phyloP scores from a whole-genome alignment of 805 yeast genomes.

The Barnettozyma salicaria region DNA sequence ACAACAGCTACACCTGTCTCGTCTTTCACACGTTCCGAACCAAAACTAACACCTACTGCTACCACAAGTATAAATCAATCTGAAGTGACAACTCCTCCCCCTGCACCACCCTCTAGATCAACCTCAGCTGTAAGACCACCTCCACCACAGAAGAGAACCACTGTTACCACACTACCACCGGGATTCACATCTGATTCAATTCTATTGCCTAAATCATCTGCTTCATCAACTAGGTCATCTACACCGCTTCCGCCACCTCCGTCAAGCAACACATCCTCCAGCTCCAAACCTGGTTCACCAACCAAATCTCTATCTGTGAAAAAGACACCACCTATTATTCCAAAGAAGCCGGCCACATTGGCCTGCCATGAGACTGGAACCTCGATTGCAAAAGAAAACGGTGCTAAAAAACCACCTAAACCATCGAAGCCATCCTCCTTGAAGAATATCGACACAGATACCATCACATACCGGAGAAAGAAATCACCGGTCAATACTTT shows the following conservation, averaged over 20 bases:
- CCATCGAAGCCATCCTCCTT: slow-evolving; percentile 6
- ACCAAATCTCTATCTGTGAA: not conserved
- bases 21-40: slow-evolving; percentile 5
- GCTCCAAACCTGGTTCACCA: slow-evolving; percentile 15
- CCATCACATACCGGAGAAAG: slow-evolving; percentile 9
- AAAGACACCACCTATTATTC: slow-evolving; percentile 17
- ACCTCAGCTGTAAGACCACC: slow-evolving; percentile 28
- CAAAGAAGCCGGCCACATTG: slow-evolving; percentile 15
- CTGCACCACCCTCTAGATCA: slow-evolving; percentile 5
- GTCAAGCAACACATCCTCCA: slow-evolving; percentile 8
- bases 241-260: slow-evolving; percentile 18
- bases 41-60: slow-evolving; percentile 1
- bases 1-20: not conserved
- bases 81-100: not conserved
- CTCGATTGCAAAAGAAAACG: not conserved
- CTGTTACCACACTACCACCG: slow-evolving; percentile 28
- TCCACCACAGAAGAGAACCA: slow-evolving; percentile 3
- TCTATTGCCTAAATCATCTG: slow-evolving; percentile 30
- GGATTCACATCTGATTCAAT: slow-evolving; percentile 30
- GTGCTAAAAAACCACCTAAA: slow-evolving; percentile 1
- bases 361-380: too few relatives aligned
- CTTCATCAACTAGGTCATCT: slow-evolving; percentile 16
- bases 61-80: not conserved
- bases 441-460: slow-evolving; percentile 8
- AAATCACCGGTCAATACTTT: too few relatives aligned